A percentile compares a stretch with the other conserved stretches of the same genome.
Evolutionary conservation across 192 early-diverging fungal genomes (phyloP).

Genomic region (Nowakowskiella sp.): DNA sequence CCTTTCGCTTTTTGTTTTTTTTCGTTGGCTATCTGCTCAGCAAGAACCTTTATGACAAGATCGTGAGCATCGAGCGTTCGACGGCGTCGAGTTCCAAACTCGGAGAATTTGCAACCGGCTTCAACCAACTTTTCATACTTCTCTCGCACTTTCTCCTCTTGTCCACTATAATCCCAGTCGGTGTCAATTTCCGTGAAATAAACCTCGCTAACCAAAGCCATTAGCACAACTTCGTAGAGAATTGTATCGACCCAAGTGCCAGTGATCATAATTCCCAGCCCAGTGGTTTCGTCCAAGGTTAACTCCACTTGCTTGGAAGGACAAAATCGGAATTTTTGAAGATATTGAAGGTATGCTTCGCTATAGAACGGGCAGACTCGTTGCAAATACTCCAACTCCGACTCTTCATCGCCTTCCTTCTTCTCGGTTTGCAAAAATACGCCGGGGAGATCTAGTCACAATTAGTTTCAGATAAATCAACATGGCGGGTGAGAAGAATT

Average conservation of each 20-base stretch:
- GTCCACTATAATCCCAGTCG: conserved; percentile 59
- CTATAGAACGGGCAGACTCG: conserved; percentile 45
- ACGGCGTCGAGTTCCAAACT: conserved; percentile 70
- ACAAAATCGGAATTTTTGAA: conserved; percentile 49
- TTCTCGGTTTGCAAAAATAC: not conserved
- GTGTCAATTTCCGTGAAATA: conserved; percentile 60
- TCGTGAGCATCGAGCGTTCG: conserved; percentile 60
- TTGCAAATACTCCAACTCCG: conserved; percentile 29
- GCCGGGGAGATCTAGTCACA: not conserved
- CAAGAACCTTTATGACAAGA: conserved; percentile 46
- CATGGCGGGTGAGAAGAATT: not conserved
- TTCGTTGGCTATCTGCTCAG: conserved; percentile 4
- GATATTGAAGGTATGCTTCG: conserved; percentile 48
- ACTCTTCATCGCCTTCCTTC: not conserved
- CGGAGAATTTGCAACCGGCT: conserved; percentile 61
- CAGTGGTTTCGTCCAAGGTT: conserved; percentile 13
- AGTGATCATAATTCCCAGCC: conserved; percentile 38
- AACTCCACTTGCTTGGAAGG: conserved; percentile 40
- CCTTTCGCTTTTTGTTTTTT: conserved; percentile 8
- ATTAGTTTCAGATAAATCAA: not conserved
- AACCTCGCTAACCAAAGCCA: conserved; percentile 62
- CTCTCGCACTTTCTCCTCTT: conserved; percentile 36
- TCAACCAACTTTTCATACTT: conserved; percentile 45
- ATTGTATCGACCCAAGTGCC: conserved; percentile 66
- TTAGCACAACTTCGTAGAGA: conserved; percentile 65